Percentiles rank a stretch among this genome's conserved stretches.
Conservation (phyloP, 352 stramenopile species). For the Saprolegnia diclina region DNA sequence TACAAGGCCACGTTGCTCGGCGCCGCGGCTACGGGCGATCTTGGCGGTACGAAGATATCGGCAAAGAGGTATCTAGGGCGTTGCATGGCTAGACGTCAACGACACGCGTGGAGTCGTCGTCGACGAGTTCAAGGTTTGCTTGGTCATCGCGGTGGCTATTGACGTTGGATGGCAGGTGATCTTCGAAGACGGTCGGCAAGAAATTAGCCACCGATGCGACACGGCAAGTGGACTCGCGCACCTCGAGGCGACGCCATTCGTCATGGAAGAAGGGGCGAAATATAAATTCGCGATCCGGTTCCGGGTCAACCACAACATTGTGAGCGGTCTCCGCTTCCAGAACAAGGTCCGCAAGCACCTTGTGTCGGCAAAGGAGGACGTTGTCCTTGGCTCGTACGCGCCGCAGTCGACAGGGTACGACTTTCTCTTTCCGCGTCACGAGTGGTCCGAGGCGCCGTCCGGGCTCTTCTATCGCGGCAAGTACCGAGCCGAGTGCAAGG, state of each 20-base stretch:
- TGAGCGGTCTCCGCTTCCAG: constrained; percentile 75
- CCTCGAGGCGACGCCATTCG: constrained; percentile 67
- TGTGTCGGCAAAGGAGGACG: constrained; percentile 61
- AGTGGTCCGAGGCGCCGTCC: constrained; percentile 77
- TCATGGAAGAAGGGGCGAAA: constrained; percentile 60
- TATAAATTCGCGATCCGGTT: constrained; percentile 85
- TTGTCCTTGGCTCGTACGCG: constrained; percentile 81
- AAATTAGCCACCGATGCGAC: constrained; percentile 70
- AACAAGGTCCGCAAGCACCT: constrained; percentile 86
- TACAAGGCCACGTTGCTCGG: constrained; percentile 85
- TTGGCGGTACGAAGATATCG: constrained; percentile 43
- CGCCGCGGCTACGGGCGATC: constrained; percentile 65
- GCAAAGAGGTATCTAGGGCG: background rate
- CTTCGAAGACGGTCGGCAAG: constrained; percentile 61
- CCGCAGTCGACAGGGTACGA: constrained; percentile 65
- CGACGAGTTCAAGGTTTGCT: constrained; percentile 61
- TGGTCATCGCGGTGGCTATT: background rate
- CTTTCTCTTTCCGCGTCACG: constrained; percentile 72
- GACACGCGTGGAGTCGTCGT: constrained; percentile 73
- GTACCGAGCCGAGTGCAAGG: constrained; percentile 38
- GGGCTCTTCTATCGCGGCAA: constrained; percentile 84
- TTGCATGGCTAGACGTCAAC: constrained; percentile 35
- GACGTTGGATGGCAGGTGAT: constrained; percentile 33
- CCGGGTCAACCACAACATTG: constrained; percentile 78
- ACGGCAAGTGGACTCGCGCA: constrained; percentile 58